These are phyloP conservation scores for Tetraselmis chui DNA, from an alignment of 139 green algal genomes.

Conservation along the genomic window DNA sequence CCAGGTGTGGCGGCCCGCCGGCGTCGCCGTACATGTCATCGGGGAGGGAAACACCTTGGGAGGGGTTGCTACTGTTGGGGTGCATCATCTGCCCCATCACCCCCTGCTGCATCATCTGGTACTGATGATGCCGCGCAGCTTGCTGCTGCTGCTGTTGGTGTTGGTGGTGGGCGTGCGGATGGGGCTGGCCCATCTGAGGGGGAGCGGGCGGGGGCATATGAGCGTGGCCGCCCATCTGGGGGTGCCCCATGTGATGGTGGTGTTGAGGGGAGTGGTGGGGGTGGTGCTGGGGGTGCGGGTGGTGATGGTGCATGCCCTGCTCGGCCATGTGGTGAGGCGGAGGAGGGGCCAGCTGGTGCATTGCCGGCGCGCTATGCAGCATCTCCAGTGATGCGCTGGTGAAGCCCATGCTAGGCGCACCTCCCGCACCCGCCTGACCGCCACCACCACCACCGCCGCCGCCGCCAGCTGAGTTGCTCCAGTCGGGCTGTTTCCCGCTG, in stretches of 20 bases:
- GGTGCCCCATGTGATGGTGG: background rate
- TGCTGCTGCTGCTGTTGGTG: too few relatives aligned
- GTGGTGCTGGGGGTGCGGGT: background rate
- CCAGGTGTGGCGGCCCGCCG: background rate
- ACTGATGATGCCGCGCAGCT: too few relatives aligned
- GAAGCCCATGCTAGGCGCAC: background rate
- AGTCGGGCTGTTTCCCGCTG: background rate
- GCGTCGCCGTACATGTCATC: background rate
- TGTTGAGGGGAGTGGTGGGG: background rate
- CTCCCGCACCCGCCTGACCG: too few relatives aligned
- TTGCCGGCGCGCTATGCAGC: background rate
- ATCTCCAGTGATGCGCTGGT: background rate
- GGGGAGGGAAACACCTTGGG: background rate
- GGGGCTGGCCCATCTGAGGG: background rate
- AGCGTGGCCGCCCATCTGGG: background rate
- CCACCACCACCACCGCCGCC: too few relatives aligned
- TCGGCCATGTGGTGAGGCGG: background rate
- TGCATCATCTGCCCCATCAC: too few relatives aligned
- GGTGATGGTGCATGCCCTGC: background rate
- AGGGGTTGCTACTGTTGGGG: too few relatives aligned
- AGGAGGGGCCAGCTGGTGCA: too few relatives aligned
- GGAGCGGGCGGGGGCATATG: too few relatives aligned
- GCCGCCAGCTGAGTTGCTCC: background rate
- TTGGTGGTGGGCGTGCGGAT: background rate
- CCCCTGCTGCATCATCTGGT: too few relatives aligned